Conservation (phyloP, 2,329 filamentous ascomycete genomes). For the Phaeophleospora eucalypticola region DNA sequence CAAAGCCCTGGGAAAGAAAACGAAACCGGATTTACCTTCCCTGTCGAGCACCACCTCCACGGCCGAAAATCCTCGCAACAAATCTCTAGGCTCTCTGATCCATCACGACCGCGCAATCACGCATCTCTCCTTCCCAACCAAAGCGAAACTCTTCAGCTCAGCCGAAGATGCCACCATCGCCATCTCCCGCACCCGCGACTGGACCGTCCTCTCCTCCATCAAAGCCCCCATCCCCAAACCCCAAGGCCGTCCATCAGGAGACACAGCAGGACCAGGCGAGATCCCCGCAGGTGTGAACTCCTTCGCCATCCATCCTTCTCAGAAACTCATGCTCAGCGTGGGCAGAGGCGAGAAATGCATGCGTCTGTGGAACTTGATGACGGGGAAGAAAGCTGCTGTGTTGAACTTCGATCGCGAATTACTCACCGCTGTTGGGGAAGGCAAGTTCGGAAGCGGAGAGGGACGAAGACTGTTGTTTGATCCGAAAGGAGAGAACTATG, state of each 20-base stretch:
- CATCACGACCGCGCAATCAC: conserved; percentile 85
- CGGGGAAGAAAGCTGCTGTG: conserved; percentile 90
- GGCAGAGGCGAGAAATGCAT: conserved; percentile 86
- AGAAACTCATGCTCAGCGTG: conserved; percentile 94
- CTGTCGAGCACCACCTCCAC: conserved; percentile 68
- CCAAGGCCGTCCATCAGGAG: conserved; percentile 76
- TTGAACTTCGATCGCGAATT: conserved; percentile 75
- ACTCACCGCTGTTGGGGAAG: conserved; percentile 71
- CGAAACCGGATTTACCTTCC: conserved; percentile 51
- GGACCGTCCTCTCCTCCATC: conserved; percentile 80
- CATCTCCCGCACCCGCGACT: conserved; percentile 82
- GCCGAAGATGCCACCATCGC: conserved; percentile 90
- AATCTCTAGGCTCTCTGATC: conserved; percentile 78
- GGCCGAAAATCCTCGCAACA: conserved; percentile 79
- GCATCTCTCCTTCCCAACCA: conserved; percentile 73
- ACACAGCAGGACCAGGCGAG: conserved; percentile 77
- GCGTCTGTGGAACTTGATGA: conserved; percentile 94
- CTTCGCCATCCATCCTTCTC: conserved; percentile 91
- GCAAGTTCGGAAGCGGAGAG: conserved; percentile 73
- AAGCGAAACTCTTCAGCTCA: conserved; percentile 80
- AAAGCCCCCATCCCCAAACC: conserved; percentile 82
- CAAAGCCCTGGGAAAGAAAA: too few species aligned
- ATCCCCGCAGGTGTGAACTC: conserved; percentile 87
- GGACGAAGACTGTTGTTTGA: conserved; percentile 81
- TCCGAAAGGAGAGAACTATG: conserved; percentile 72